Conservation (phyloP, 1,284 basidiomycete genomes). For the Boletus austroedulis region DNA sequence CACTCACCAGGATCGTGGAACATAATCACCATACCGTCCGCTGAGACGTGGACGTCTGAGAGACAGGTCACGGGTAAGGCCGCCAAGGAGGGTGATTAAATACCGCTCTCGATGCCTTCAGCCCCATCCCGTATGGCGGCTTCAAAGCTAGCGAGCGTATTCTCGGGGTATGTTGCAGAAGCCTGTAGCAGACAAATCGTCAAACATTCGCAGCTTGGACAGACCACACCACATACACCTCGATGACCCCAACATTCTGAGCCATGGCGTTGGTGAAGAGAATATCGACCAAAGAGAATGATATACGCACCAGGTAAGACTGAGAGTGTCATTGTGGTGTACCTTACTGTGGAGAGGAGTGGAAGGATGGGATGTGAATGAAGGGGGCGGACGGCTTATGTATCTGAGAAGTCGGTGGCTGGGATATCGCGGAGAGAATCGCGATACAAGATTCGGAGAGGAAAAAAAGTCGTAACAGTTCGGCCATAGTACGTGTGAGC, state of each 20-base stretch:
- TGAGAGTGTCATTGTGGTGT: conserved; percentile 22
- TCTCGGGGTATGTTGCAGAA: conserved; percentile 85
- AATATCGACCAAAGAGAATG: not conserved
- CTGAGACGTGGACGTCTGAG: conserved; percentile 93
- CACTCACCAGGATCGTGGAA: conserved; percentile 87
- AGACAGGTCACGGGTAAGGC: conserved; percentile 49
- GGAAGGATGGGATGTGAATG: not conserved
- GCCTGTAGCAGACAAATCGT: conserved; percentile 50
- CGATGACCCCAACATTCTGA: conserved; percentile 92
- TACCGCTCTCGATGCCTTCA: conserved; percentile 93
- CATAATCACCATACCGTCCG: conserved; percentile 89
- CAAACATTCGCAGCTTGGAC: conserved; percentile 8
- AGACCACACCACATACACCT: conserved; percentile 62
- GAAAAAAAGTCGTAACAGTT: not conserved
- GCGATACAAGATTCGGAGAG: not conserved
- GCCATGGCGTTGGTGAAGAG: conserved; percentile 3
- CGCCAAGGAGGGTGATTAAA: conserved; percentile 41
- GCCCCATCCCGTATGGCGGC: conserved; percentile 91
- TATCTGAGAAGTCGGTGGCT: conserved; percentile 29
- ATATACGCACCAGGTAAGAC: conserved; percentile 28
- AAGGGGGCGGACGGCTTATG: conserved; percentile 19
- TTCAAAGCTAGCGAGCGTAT: conserved; percentile 90
- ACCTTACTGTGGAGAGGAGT: not conserved
- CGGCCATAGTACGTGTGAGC: too few species aligned
- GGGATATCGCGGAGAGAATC: conserved; percentile 14